A percentile compares a stretch with the other conserved stretches of the same genome.
Evolutionary conservation across 176 grass and related monocot genomes (phyloP).

Genomic region (Guadua angustifolia): DNA sequence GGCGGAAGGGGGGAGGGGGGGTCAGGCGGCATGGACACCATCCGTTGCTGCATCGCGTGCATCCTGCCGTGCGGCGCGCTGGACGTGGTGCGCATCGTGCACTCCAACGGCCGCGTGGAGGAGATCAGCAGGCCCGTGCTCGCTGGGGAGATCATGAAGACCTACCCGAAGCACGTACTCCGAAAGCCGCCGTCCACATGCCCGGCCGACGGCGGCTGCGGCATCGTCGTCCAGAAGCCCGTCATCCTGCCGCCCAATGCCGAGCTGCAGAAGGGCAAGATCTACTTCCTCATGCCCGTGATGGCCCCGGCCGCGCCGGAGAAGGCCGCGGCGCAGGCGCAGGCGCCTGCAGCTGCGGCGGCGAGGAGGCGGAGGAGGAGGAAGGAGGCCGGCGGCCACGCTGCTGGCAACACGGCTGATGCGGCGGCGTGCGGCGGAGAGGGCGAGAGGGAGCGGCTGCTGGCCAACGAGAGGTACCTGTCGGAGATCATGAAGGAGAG

Average conservation of each 20-base stretch:
- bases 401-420: not conserved
- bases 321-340: slow-evolving; percentile 9
- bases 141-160: slow-evolving; percentile 89
- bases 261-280: slow-evolving; percentile 90
- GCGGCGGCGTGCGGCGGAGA: slow-evolving; percentile 21
- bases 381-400: slow-evolving; percentile 24
- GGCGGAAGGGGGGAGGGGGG: not conserved
- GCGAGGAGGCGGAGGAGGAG: slow-evolving; percentile 69
- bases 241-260: slow-evolving; percentile 83
- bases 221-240: slow-evolving; percentile 59
- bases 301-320: slow-evolving; percentile 42
- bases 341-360: slow-evolving; percentile 20
- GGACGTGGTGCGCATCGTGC: slow-evolving; percentile 96
- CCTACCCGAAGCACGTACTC: slow-evolving; percentile 88
- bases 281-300: slow-evolving; percentile 91
- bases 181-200: slow-evolving; percentile 67
- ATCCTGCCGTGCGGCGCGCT: slow-evolving; percentile 96
- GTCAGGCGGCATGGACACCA: slow-evolving; percentile 60
- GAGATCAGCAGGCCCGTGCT: slow-evolving; percentile 80
- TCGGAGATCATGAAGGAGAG: slow-evolving; percentile 93
- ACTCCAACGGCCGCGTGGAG: slow-evolving; percentile 91
- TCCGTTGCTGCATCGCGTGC: slow-evolving; percentile 98
- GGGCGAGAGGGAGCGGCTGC: slow-evolving; percentile 70
- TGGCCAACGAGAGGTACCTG: slow-evolving; percentile 85
- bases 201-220: slow-evolving; percentile 47